phyloP scores from a whole-genome alignment of 2,329 filamentous ascomycete species.

The Verticillium zaregamsianum region DNA sequence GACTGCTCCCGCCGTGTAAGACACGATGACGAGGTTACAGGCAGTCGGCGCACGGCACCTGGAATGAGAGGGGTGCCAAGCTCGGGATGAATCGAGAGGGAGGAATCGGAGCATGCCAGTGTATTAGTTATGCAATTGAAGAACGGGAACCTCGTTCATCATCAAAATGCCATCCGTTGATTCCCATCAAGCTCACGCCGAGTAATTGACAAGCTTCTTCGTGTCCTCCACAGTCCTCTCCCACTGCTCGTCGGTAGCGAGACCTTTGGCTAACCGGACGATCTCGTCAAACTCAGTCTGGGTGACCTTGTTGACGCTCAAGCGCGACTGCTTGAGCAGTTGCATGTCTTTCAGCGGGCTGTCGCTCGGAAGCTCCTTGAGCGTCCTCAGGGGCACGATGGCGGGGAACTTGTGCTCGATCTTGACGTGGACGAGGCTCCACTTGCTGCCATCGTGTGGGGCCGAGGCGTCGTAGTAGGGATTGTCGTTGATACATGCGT shows the following conservation, averaged over 20 bases:
- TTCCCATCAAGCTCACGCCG: neutral
- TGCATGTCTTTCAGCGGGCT: slow-evolving; percentile 70
- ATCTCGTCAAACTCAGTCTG: slow-evolving; percentile 55
- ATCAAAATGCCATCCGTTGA: neutral
- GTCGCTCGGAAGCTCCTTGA: slow-evolving; percentile 64
- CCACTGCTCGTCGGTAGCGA: slow-evolving; percentile 9
- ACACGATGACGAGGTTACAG: neutral
- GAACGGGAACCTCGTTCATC: neutral
- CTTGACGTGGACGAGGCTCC: slow-evolving; percentile 85
- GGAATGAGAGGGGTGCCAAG: neutral
- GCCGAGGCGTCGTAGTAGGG: slow-evolving; percentile 84
- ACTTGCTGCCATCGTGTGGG: slow-evolving; percentile 50
- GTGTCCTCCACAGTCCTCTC: slow-evolving; percentile 6
- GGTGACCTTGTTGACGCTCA: slow-evolving; percentile 74
- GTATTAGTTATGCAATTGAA: neutral
- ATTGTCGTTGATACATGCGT: slow-evolving; percentile 34
- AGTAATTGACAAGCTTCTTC: slow-evolving; percentile 10
- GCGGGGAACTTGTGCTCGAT: slow-evolving; percentile 76
- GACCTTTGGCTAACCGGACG: slow-evolving; percentile 9
- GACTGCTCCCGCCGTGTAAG: neutral
- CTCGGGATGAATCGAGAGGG: neutral
- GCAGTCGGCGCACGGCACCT: neutral
- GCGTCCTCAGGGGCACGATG: slow-evolving; percentile 59
- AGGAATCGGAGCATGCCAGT: neutral
- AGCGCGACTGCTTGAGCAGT: slow-evolving; percentile 72